Evolutionary conservation across 2,329 filamentous ascomycete species (phyloP), one percentile per base, ranked within the genome.

Genomic region (Fusarium sp.): DNA sequence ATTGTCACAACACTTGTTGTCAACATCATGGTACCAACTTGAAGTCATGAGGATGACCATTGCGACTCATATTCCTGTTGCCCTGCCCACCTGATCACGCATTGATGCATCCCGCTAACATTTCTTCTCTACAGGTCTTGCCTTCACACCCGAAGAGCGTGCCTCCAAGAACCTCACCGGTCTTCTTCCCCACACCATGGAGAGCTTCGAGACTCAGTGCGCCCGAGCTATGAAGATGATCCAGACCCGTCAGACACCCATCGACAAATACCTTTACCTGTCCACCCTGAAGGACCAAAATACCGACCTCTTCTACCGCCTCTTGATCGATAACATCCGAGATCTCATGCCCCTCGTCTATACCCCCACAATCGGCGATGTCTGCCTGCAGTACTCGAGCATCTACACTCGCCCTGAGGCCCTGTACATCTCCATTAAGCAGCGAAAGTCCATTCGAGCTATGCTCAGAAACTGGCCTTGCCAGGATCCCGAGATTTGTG

Each of bases 381-480:
- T 97, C 71, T 99, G 96, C 83, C 85, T 97, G 77, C 91, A 95
- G 81, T 99, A 97, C 88, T 97, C 94, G 37, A 93, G 95, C 74
- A 88, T 98, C 73, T 98, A 97, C 84, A 96, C 94, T 63, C 91
- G 94, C 72, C 94, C 96, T 21, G 96, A 98, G 85, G 94, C 91
- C 69, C 87, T 98, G 80, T 99, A 98, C 83, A 92, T 99, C 69
- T 97, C 94, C 63, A 97, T 93, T 81, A 92, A 93, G 81, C 95
- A 99, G 84, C 90, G 92, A 69, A 96, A 94, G 76, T 93, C 95
- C 66, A 92, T 98, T 68, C 88, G 89, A 74, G 90, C 91, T 43
- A 94, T 98, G 78, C 89, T 98, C 70, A 85, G 89, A 76, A 98
- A 98, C 81, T 99, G 96, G 96, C 94, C 93, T 27, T 91, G 96